phyloP scores from a whole-genome alignment of 768 basidiomycete genomes.

The Boletus speciosus region DNA sequence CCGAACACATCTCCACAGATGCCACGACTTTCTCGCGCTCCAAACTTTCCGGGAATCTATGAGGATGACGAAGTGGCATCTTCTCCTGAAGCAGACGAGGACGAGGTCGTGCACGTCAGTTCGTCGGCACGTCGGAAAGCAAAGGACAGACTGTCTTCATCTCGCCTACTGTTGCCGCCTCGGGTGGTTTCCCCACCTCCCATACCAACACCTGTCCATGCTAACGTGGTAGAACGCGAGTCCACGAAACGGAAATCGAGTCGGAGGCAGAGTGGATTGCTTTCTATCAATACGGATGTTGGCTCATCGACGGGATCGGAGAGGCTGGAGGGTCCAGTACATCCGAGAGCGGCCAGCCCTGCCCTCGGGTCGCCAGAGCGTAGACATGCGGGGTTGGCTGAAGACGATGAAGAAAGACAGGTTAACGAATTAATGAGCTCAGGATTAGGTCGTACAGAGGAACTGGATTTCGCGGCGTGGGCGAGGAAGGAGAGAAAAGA shows the following conservation, averaged over 20 bases:
- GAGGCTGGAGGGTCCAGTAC: conserved; percentile 33
- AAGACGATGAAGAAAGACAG: conserved; percentile 53
- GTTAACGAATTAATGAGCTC: conserved; percentile 25
- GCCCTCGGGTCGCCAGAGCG: conserved; percentile 63
- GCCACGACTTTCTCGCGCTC: conserved; percentile 60
- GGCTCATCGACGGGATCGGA: conserved; percentile 27
- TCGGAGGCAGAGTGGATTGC: conserved; percentile 50
- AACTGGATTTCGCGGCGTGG: conserved; percentile 15
- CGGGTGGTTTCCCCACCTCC: conserved; percentile 41
- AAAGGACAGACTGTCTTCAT: conserved; percentile 48
- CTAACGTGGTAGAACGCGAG: conserved; percentile 35
- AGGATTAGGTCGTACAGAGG: conserved; percentile 13
- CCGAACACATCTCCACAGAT: conserved; percentile 45
- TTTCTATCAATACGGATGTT: conserved; percentile 39
- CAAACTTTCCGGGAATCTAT: conserved; percentile 60
- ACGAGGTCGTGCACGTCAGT: conserved; percentile 36
- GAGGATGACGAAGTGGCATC: conserved; percentile 61
- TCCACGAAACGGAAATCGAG: conserved; percentile 23
- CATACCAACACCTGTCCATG: conserved; percentile 30
- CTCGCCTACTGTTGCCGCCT: conserved; percentile 47
- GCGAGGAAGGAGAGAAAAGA: conserved; percentile 45
- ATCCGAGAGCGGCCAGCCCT: conserved; percentile 61
- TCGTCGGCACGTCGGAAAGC: conserved; percentile 40
- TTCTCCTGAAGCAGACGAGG: conserved; percentile 42
- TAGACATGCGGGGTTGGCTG: conserved; percentile 51